phyloP scores from a whole-genome alignment of 1,284 basidiomycete genomes.

The Termitomyces sp. region DNA sequence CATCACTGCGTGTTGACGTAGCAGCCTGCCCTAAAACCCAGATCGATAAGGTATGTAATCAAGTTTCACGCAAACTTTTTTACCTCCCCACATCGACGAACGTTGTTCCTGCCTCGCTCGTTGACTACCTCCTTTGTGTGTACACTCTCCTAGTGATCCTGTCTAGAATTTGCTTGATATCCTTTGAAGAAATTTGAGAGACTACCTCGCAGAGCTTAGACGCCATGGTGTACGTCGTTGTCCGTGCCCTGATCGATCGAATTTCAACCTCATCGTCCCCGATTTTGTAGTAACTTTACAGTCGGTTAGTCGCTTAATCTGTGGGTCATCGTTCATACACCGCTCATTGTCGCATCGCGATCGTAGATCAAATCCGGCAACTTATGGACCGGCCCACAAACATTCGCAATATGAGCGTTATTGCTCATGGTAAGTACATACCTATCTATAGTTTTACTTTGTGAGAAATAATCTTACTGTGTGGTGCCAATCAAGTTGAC shows the following conservation, averaged over 20 bases:
- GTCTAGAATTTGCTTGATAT: constrained; percentile 22
- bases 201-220: constrained; percentile 33
- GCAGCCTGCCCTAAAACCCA: constrained; percentile 19
- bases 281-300: constrained; percentile 72
- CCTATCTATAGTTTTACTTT: constrained; percentile 7
- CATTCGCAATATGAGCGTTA: constrained; percentile 99
- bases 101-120: constrained; percentile 9
- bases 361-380: constrained; percentile 78
- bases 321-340: constrained; percentile 6
- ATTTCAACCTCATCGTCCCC: constrained; percentile 30
- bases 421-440: constrained; percentile 79
- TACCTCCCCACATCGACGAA: constrained; percentile 15
- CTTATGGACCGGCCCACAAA: constrained; percentile 91
- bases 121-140: constrained; percentile 5
- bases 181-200: constrained; percentile 30
- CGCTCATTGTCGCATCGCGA: constrained; percentile 17
- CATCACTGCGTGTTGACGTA: neutral
- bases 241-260: constrained; percentile 13
- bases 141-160: constrained; percentile 6
- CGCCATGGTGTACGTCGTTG: constrained; percentile 70
- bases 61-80: constrained; percentile 14
- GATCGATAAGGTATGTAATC: constrained; percentile 18
- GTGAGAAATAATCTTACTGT: constrained; percentile 17
- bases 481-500: constrained; percentile 64
- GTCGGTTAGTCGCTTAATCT: constrained; percentile 54